These are phyloP conservation scores for Apostasia shenzhenica DNA, from an alignment of 106 monocot genomes.

Conservation along the genomic window DNA sequence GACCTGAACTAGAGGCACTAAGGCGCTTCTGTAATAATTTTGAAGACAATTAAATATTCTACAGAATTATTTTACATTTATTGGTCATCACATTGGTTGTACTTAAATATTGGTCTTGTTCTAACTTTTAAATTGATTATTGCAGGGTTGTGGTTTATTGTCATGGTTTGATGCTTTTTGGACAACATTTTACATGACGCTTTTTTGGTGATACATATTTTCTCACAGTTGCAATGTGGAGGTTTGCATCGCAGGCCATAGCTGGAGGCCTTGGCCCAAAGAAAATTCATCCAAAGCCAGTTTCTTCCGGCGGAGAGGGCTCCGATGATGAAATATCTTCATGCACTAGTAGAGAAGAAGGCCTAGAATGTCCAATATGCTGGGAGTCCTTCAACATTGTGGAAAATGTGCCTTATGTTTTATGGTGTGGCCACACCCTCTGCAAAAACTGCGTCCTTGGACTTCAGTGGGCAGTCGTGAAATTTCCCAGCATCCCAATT, in stretches of 20 bases:
- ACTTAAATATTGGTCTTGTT: too few relatives aligned
- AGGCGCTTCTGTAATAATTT: too few relatives aligned
- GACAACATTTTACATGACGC: neutral
- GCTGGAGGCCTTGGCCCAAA: conserved; percentile 11
- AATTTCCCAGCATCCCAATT: conserved; percentile 19
- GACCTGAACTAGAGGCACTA: too few relatives aligned
- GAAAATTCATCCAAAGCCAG: conserved; percentile 9
- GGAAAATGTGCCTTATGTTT: conserved; percentile 25
- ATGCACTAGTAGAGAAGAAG: conserved; percentile 42
- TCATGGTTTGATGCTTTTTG: too few relatives aligned
- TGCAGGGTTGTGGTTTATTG: too few relatives aligned
- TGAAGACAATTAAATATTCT: too few relatives aligned
- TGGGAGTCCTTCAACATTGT: conserved; percentile 33
- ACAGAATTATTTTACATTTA: too few relatives aligned
- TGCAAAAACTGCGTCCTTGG: conserved; percentile 31
- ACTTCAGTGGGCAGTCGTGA: conserved; percentile 22
- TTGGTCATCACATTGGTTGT: too few relatives aligned
- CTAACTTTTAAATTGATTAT: too few relatives aligned
- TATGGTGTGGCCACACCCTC: conserved; percentile 36
- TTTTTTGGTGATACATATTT: neutral
- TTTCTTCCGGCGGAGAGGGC: conserved; percentile 21
- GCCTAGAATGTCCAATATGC: conserved; percentile 30
- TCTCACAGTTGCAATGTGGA: conserved; percentile 20
- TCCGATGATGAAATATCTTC: conserved; percentile 55
- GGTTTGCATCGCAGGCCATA: conserved; percentile 23